Conservation (phyloP, 1,139 yeast species). For the Candida neerlandica region DNA sequence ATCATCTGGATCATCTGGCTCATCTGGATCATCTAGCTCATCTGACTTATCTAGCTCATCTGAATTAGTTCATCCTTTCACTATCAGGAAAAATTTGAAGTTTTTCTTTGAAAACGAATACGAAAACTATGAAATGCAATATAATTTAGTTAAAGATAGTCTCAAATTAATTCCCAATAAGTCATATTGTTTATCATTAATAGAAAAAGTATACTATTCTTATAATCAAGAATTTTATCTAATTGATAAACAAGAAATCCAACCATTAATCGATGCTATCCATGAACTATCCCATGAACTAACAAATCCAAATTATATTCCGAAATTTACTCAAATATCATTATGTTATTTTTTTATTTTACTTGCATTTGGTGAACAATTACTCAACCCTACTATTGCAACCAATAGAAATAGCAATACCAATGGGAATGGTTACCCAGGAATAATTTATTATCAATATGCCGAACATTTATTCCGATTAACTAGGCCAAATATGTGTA, state of each 20-base stretch:
- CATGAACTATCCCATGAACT: slow-evolving; percentile 28
- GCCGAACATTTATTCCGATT: slow-evolving; percentile 44
- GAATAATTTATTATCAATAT: slow-evolving; percentile 39
- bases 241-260: slow-evolving; percentile 17
- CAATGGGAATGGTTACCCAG: slow-evolving; percentile 25
- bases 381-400: slow-evolving; percentile 17
- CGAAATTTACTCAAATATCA: slow-evolving; percentile 8
- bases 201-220: slow-evolving; percentile 32
- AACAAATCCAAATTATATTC: slow-evolving; percentile 13
- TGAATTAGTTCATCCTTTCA: not conserved
- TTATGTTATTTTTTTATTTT: slow-evolving; percentile 37
- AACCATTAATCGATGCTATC: slow-evolving; percentile 23
- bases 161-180: slow-evolving; percentile 27
- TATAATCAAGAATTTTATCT: slow-evolving; percentile 47
- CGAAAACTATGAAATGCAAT: slow-evolving; percentile 12
- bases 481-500: slow-evolving; percentile 42
- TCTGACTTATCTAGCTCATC: not conserved
- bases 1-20: not conserved
- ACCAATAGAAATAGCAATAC: slow-evolving; percentile 2
- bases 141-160: slow-evolving; percentile 10
- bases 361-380: slow-evolving; percentile 43
- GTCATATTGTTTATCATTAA: slow-evolving; percentile 28
- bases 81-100: slow-evolving; percentile 4
- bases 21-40: not conserved
- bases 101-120: slow-evolving; percentile 9